Conservation (phyloP, 2,329 filamentous ascomycete genomes). For the Aspergillus sp. region DNA sequence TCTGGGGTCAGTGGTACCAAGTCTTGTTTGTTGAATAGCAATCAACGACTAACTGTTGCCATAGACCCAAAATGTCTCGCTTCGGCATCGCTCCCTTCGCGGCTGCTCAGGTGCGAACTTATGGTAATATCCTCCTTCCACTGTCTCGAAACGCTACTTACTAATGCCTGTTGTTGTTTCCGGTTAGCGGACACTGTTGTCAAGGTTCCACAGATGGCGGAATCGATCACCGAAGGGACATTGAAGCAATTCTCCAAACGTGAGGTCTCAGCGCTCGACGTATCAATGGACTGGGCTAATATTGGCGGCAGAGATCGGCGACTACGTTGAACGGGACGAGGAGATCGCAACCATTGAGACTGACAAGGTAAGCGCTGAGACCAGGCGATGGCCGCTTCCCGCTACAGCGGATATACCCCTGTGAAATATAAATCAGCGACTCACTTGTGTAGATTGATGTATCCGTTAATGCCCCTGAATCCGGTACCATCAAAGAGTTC, state of each 20-base stretch:
- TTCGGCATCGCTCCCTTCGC: slow-evolving; percentile 28
- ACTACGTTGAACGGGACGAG: slow-evolving; percentile 92
- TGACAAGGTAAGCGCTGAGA: slow-evolving; percentile 72
- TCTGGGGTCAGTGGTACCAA: slow-evolving; percentile 26
- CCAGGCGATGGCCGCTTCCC: background rate
- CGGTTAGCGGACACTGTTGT: slow-evolving; percentile 72
- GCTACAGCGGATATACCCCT: background rate
- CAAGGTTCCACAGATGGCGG: slow-evolving; percentile 97
- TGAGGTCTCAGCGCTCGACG: slow-evolving; percentile 36
- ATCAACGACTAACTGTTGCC: background rate
- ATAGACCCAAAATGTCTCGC: slow-evolving; percentile 22
- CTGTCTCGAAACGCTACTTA: background rate
- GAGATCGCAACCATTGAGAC: slow-evolving; percentile 99
- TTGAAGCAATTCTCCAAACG: slow-evolving; percentile 92
- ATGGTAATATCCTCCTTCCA: slow-evolving; percentile 30
- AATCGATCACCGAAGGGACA: slow-evolving; percentile 97
- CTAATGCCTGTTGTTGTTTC: background rate
- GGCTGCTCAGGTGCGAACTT: slow-evolving; percentile 37
- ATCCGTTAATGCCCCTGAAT: slow-evolving; percentile 87
- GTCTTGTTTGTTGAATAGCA: background rate
- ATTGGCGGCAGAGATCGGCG: slow-evolving; percentile 68
- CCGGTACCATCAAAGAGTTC: slow-evolving; percentile 88
- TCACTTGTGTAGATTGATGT: slow-evolving; percentile 75
- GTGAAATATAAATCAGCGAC: background rate
- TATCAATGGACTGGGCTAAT: background rate